Percentiles rank a stretch among this genome's conserved stretches.
These are phyloP conservation scores for Pseudognaphalium luteoalbum DNA, from an alignment of 129 eudicot genomes.

Conservation along the genomic window DNA sequence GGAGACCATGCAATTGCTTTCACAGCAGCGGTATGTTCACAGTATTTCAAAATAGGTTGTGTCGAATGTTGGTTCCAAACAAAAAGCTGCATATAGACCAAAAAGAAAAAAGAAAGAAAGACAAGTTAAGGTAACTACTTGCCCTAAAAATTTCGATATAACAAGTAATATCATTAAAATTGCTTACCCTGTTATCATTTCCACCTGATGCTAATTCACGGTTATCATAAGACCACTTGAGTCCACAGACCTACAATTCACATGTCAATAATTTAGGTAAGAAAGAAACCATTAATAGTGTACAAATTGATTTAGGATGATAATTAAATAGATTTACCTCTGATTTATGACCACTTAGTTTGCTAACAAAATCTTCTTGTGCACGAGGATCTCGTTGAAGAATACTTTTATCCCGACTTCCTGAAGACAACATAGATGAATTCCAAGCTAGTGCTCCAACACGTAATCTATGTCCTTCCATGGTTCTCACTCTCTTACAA, in stretches of 20 bases:
- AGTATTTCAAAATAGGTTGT: slow-evolving; percentile 84
- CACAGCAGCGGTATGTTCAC: slow-evolving; percentile 97
- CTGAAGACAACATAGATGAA: slow-evolving; percentile 80
- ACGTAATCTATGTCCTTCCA: slow-evolving; percentile 95
- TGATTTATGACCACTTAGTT: slow-evolving; percentile 87
- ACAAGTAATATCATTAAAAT: slow-evolving; percentile 6
- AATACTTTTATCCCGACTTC: slow-evolving; percentile 95
- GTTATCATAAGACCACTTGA: slow-evolving; percentile 97
- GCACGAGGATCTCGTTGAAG: slow-evolving; percentile 89
- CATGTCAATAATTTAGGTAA: slow-evolving; percentile 12
- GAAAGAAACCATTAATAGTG: neutral
- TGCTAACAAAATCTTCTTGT: slow-evolving; percentile 84
- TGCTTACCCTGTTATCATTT: slow-evolving; percentile 83
- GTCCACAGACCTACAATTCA: slow-evolving; percentile 80
- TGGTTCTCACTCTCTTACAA: slow-evolving; percentile 77
- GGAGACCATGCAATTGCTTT: slow-evolving; percentile 99
- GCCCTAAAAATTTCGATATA: neutral
- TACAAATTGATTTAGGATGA: neutral
- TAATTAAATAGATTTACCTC: slow-evolving; percentile 53
- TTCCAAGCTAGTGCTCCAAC: slow-evolving; percentile 99
- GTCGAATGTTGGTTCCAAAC: slow-evolving; percentile 98
- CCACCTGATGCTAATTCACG: slow-evolving; percentile 99
- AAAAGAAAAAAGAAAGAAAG: neutral
- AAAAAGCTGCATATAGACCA: slow-evolving; percentile 56
- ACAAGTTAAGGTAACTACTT: neutral